Evolutionary conservation across 1,139 yeast genomes (phyloP), one percentile per base, ranked within the genome.

Genomic region (Scheffersomyces stambukii): DNA sequence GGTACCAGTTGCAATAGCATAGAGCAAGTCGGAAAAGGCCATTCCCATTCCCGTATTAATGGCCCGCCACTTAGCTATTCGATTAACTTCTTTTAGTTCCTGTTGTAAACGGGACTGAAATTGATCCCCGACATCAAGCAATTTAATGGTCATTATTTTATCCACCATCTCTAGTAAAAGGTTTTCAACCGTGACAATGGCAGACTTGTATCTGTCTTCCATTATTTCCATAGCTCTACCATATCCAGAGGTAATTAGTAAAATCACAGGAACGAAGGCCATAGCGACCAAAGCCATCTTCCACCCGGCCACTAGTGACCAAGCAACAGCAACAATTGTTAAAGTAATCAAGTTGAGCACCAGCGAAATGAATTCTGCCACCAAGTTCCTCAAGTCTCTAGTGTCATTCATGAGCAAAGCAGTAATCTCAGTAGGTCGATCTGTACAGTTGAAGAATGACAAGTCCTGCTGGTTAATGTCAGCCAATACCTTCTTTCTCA

Each of bases 251-350:
- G 86, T 72, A 5, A 75, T 54, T 0, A 73, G 12, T 3, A 70
- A 53, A 32, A 81, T 75, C 15, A 75, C 41, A 0, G 95, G 93
- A 7, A 83, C 69, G 50, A 88, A 65, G 0, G 95, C 68, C 7
- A 88, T 45, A 2, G 95, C 93, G 1, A 85, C 91, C 10, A 89
- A 56, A 1, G 96, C 75, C 27, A 91, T 60, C 43, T 80, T 82
- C 97, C 97, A 91, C 0, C 96, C 95, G n/a, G 70, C 50, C 0
- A 67, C 65, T 5, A 86, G 42, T 0, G 96, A 78, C 96, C 97
- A 89, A 5, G 75, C 58, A 4, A 78, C 42, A 3, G 96, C 94
- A 13, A 77, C 55, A 0, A 63, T 23, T 0, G 81, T 60, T 32
- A 88, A 65, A 0, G 76, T 58, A 1, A 71, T 31, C 27, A 83